Conservation (phyloP, 305 asterid genomes). For the Fraxinus velutina region DNA sequence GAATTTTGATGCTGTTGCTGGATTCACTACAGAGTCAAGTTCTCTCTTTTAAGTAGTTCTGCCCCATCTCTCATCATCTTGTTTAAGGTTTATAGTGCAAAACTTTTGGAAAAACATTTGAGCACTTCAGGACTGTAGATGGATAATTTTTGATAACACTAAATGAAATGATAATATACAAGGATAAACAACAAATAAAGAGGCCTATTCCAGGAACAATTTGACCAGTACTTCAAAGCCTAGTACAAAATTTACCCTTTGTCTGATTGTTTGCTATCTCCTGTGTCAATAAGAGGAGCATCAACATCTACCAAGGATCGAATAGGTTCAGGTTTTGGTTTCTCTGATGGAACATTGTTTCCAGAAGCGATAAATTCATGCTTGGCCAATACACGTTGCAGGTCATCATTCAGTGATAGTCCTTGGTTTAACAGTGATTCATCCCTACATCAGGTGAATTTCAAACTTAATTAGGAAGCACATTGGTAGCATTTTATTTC, state of each 20-base stretch:
- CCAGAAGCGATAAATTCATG: constrained; percentile 82
- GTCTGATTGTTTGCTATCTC: constrained; percentile 45
- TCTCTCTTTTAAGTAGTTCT: background rate
- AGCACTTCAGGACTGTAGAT: constrained; percentile 1
- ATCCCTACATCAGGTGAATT: constrained; percentile 54
- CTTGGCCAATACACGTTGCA: constrained; percentile 85
- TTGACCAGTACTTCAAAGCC: background rate
- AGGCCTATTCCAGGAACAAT: constrained; percentile 16
- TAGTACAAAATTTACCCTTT: constrained; percentile 49
- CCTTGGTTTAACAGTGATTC: constrained; percentile 90
- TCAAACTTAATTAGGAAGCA: background rate
- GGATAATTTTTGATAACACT: background rate
- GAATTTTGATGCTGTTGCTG: background rate
- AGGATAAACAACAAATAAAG: constrained; percentile 17
- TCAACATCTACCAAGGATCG: constrained; percentile 60
- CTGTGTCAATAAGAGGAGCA: constrained; percentile 79
- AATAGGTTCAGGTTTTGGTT: constrained; percentile 52
- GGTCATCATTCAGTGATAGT: constrained; percentile 79
- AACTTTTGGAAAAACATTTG: constrained; percentile 8
- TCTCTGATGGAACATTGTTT: constrained; percentile 44
- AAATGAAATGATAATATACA: background rate
- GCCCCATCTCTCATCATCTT: background rate
- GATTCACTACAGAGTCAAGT: background rate
- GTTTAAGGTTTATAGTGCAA: constrained; percentile 4
- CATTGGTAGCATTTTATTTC: background rate